Evolutionary conservation across 148 eudicot species (phyloP).

Genomic region (Camellia granthamiana): DNA sequence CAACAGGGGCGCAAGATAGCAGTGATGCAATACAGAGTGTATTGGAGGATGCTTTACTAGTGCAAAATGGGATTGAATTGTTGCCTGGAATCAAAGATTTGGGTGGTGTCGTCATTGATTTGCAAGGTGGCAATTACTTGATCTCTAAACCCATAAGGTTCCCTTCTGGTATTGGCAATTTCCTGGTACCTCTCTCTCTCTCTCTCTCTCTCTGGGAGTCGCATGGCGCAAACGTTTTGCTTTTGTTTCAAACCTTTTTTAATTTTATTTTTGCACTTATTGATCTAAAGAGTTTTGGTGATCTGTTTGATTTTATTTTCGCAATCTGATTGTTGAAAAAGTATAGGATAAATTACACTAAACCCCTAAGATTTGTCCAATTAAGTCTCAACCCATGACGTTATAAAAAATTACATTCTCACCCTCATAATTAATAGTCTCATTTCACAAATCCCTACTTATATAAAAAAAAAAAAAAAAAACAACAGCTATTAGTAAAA

Average conservation of each 20-base stretch:
- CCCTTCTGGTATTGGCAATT: constrained; percentile 37
- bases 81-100: constrained; percentile 35
- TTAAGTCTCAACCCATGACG: too few species aligned
- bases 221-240: neutral
- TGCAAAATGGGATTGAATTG: constrained; percentile 23
- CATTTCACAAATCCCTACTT: too few species aligned
- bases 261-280: neutral
- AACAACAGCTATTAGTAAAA: too few species aligned
- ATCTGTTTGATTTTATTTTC: too few species aligned
- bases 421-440: too few species aligned
- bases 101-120: constrained; percentile 35
- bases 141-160: constrained; percentile 32
- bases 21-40: constrained; percentile 28
- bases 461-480: too few species aligned
- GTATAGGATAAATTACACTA: too few species aligned
- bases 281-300: too few species aligned
- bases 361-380: too few species aligned
- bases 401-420: too few species aligned
- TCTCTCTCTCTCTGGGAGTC: neutral
- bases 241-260: neutral
- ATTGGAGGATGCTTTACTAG: constrained; percentile 19
- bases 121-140: constrained; percentile 42
- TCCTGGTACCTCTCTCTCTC: constrained; percentile 32
- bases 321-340: too few species aligned
- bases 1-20: constrained; percentile 39